These are phyloP conservation scores for Xylaria castorea DNA, from an alignment of 495 filamentous ascomycete species.

Conservation along the genomic window DNA sequence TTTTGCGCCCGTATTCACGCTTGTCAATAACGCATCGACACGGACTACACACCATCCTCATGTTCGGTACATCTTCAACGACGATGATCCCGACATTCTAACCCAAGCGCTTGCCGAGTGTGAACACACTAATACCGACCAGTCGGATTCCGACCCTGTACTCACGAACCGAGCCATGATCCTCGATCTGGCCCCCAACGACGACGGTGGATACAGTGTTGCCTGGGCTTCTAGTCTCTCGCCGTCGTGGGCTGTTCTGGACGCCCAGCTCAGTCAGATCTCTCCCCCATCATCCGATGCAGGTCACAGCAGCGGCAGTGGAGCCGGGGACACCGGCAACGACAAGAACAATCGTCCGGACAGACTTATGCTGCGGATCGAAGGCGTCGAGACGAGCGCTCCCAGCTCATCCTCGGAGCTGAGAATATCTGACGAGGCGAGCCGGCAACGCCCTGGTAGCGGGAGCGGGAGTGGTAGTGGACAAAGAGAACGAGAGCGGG, in stretches of 20 bases:
- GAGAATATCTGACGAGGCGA: conserved; percentile 33
- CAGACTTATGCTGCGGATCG: conserved; percentile 71
- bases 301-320: conserved; percentile 41
- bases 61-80: conserved; percentile 89
- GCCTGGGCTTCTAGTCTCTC: conserved; percentile 54
- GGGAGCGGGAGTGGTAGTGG: conserved; percentile 42
- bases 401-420: conserved; percentile 34
- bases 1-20: conserved; percentile 71
- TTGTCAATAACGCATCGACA: conserved; percentile 62
- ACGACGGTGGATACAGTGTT: conserved; percentile 53
- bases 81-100: conserved; percentile 73
- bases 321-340: conserved; percentile 32
- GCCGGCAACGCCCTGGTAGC: conserved; percentile 36
- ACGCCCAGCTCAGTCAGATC: conserved; percentile 47
- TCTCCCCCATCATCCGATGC: conserved; percentile 44
- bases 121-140: conserved; percentile 38
- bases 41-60: conserved; percentile 72
- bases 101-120: conserved; percentile 55
- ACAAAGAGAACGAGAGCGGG: conserved; percentile 44
- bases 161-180: conserved; percentile 60
- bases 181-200: conserved; percentile 53
- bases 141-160: conserved; percentile 30
- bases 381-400: conserved; percentile 58
- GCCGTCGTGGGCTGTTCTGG: conserved; percentile 54
- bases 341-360: conserved; percentile 35